Evolutionary conservation across 768 basidiomycete genomes (phyloP).

Genomic region (Suillus placidus): DNA sequence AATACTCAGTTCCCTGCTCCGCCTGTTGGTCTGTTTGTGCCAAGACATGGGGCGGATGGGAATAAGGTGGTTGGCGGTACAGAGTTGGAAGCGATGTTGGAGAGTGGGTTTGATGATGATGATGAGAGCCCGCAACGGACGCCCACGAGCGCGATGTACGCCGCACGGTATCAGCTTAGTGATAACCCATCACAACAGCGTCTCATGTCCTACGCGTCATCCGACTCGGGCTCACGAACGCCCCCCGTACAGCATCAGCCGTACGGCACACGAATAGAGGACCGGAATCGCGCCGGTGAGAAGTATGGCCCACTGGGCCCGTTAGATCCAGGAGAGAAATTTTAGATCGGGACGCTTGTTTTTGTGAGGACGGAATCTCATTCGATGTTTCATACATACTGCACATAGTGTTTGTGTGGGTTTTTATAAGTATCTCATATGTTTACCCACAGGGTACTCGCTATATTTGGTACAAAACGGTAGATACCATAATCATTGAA

Average conservation of each 20-base stretch:
- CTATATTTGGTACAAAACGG: background rate
- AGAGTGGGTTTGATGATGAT: slow-evolving; percentile 81
- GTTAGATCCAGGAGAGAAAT: slow-evolving; percentile 58
- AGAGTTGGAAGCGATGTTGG: slow-evolving; percentile 91
- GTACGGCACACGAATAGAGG: slow-evolving; percentile 39
- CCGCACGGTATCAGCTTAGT: slow-evolving; percentile 64
- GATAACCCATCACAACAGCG: slow-evolving; percentile 49
- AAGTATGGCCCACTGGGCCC: slow-evolving; percentile 59
- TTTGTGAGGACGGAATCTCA: slow-evolving; percentile 23
- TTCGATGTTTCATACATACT: slow-evolving; percentile 23
- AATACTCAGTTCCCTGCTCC: slow-evolving; percentile 79
- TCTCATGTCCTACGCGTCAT: slow-evolving; percentile 54
- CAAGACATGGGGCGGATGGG: slow-evolving; percentile 14
- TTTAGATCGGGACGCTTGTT: slow-evolving; percentile 34
- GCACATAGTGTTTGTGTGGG: slow-evolving; percentile 37
- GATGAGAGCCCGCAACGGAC: slow-evolving; percentile 48
- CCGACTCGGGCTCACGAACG: slow-evolving; percentile 30
- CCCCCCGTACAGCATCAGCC: slow-evolving; percentile 37
- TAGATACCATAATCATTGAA: slow-evolving; percentile 7
- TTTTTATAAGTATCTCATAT: slow-evolving; percentile 18
- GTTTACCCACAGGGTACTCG: slow-evolving; percentile 2
- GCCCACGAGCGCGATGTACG: slow-evolving; percentile 37
- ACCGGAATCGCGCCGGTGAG: slow-evolving; percentile 39
- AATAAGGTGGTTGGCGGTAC: slow-evolving; percentile 60
- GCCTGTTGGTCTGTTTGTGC: slow-evolving; percentile 62